Evolutionary conservation across 2,329 filamentous ascomycete genomes (phyloP).

Genomic region (Xylaria multiplex): DNA sequence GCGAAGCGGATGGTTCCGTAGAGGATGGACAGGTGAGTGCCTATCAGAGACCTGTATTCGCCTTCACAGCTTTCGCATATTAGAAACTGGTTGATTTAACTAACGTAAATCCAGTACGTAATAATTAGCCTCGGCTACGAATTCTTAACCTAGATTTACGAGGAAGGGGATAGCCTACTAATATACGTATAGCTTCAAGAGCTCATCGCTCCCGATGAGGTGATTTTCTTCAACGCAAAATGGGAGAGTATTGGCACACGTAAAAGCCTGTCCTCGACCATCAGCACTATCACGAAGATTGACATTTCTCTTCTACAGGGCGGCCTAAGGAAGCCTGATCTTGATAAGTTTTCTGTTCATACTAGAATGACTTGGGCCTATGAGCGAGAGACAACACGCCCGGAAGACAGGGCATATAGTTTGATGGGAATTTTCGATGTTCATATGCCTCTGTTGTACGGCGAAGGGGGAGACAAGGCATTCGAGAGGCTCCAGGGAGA

Average conservation of each 20-base stretch:
- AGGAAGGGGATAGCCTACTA: neutral
- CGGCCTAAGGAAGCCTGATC: no score
- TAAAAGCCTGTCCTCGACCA: neutral
- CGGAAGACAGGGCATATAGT: conserved; percentile 28
- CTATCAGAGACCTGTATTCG: neutral
- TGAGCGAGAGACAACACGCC: conserved; percentile 11
- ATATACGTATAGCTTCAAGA: conserved; percentile 10
- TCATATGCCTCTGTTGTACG: conserved; percentile 31
- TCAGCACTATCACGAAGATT: conserved; percentile 9
- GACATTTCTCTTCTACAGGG: neutral
- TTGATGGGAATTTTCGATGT: conserved; percentile 28
- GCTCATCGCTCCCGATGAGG: conserved; percentile 16
- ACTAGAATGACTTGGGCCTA: conserved; percentile 20
- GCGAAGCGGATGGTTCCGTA: conserved; percentile 22
- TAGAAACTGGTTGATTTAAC: neutral
- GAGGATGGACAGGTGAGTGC: conserved; percentile 25
- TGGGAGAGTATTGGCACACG: conserved; percentile 17
- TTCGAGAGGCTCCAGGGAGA: conserved; percentile 25
- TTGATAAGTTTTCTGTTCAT: conserved; percentile 2
- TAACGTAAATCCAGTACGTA: neutral
- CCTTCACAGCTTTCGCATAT: neutral
- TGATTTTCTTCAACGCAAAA: conserved; percentile 17
- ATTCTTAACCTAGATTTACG: neutral
- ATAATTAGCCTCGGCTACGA: neutral
- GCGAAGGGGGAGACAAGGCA: conserved; percentile 19